Evolutionary conservation across 2,329 filamentous ascomycete genomes (phyloP).

Genomic region (Penicillium capsulatum): DNA sequence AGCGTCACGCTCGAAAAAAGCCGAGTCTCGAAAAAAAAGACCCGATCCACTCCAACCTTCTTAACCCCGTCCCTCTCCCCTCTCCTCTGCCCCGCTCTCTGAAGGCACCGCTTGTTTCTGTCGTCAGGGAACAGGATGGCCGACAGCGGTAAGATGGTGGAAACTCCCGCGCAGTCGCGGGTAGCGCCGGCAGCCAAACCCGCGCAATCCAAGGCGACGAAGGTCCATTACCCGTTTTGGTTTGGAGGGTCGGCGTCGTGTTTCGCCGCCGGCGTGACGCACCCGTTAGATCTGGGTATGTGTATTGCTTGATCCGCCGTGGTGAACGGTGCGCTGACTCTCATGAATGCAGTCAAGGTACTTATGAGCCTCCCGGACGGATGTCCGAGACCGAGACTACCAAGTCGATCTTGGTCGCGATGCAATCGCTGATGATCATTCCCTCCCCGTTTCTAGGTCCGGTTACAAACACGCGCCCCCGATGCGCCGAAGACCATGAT

Average conservation of each 20-base stretch:
- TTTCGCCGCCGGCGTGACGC: constrained; percentile 84
- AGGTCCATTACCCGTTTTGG: constrained; percentile 74
- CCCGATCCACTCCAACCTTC: neutral
- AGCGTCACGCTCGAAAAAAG: constrained; percentile 11
- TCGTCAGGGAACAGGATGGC: constrained; percentile 27
- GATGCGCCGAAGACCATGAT: constrained; percentile 76
- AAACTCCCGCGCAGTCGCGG: constrained; percentile 21
- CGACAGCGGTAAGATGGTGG: constrained; percentile 32
- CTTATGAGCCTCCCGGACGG: constrained; percentile 4
- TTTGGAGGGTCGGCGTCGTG: constrained; percentile 94
- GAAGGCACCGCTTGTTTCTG: constrained; percentile 17
- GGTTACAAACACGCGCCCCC: constrained; percentile 76
- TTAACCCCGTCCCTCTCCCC: constrained; percentile 10
- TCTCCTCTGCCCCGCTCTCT: constrained; percentile 6
- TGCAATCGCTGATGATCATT: constrained; percentile 10
- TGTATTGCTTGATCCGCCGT: constrained; percentile 3
- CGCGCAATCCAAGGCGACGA: constrained; percentile 26
- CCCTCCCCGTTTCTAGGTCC: constrained; percentile 57
- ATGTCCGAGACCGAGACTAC: constrained; percentile 1
- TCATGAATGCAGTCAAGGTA: constrained; percentile 52
- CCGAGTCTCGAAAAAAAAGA: constrained; percentile 12
- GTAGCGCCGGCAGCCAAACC: constrained; percentile 17
- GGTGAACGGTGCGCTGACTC: constrained; percentile 18
- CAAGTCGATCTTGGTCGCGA: no score
- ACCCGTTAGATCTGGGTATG: constrained; percentile 87